Percentiles rank a stretch among this genome's conserved stretches.
These are phyloP conservation scores for Talaromyces pinophilus DNA, from an alignment of 2,329 filamentous ascomycete genomes.

Conservation along the genomic window DNA sequence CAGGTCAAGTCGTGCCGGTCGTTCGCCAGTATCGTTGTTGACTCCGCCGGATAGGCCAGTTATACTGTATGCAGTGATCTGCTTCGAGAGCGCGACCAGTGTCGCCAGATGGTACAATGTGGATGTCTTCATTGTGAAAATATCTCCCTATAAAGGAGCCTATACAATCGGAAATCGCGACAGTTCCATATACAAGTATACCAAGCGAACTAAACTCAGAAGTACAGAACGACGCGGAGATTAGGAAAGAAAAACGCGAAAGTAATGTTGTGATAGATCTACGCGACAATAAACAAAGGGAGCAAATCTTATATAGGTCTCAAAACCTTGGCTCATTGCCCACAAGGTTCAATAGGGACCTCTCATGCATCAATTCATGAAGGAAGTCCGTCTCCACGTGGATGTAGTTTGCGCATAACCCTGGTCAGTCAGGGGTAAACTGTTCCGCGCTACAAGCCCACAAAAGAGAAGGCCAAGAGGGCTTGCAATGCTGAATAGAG, in stretches of 20 bases:
- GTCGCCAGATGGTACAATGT: background rate
- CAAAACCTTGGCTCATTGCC: background rate
- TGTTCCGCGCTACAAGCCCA: background rate
- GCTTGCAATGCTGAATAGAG: background rate
- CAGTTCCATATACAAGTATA: background rate
- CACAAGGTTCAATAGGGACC: background rate
- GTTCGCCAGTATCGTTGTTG: slow-evolving; percentile 31
- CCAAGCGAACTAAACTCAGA: background rate
- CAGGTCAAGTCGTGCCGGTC: slow-evolving; percentile 63
- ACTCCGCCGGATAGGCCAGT: slow-evolving; percentile 34
- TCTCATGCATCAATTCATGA: background rate
- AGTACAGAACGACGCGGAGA: background rate
- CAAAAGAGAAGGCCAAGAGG: background rate
- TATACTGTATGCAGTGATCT: slow-evolving; percentile 23
- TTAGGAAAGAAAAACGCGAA: background rate
- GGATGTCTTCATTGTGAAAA: slow-evolving; percentile 14
- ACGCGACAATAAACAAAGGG: background rate
- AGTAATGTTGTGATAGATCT: background rate
- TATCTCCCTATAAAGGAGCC: background rate
- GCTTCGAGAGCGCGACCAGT: slow-evolving; percentile 3
- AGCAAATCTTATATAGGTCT: background rate
- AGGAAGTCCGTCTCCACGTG: background rate
- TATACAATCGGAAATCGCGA: background rate
- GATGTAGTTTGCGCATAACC: background rate
- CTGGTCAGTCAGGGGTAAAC: background rate